Conservation (phyloP, 805 yeast species). For the Candida methanosorbosa region DNA sequence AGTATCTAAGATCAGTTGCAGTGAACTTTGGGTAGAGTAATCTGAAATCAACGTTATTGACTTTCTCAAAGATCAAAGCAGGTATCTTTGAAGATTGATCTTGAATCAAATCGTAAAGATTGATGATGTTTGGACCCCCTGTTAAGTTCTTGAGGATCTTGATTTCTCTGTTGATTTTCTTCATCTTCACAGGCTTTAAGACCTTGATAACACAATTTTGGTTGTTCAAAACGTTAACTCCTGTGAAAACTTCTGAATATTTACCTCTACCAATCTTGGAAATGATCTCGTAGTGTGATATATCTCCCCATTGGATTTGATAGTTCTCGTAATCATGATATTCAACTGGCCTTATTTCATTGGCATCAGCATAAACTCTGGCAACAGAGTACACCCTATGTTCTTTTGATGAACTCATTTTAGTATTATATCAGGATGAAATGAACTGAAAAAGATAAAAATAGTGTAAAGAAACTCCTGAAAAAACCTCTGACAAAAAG, state of each 20-base stretch:
- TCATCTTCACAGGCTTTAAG: slow-evolving; percentile 85
- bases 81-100: slow-evolving; percentile 79
- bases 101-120: slow-evolving; percentile 69
- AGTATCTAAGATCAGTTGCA: slow-evolving; percentile 68
- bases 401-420: slow-evolving; percentile 10
- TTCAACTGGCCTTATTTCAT: slow-evolving; percentile 53
- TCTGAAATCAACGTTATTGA: slow-evolving; percentile 77
- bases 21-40: slow-evolving; percentile 72
- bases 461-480: too few species aligned
- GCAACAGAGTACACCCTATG: slow-evolving; percentile 21
- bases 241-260: slow-evolving; percentile 92
- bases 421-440: slow-evolving; percentile 1
- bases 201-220: slow-evolving; percentile 68
- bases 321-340: slow-evolving; percentile 85
- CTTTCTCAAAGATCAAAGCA: slow-evolving; percentile 78
- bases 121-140: slow-evolving; percentile 77
- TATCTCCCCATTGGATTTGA: slow-evolving; percentile 52
- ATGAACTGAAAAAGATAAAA: background rate
- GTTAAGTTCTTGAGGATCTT: slow-evolving; percentile 78
- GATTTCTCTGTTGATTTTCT: slow-evolving; percentile 85
- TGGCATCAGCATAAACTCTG: slow-evolving; percentile 70
- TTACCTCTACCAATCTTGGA: slow-evolving; percentile 87
- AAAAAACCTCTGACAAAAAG: too few species aligned
- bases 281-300: slow-evolving; percentile 53
- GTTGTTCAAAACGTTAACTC: slow-evolving; percentile 18